phyloP scores from a whole-genome alignment of 225 moss, liverwort and hornwort species.

The Asterella californica region DNA sequence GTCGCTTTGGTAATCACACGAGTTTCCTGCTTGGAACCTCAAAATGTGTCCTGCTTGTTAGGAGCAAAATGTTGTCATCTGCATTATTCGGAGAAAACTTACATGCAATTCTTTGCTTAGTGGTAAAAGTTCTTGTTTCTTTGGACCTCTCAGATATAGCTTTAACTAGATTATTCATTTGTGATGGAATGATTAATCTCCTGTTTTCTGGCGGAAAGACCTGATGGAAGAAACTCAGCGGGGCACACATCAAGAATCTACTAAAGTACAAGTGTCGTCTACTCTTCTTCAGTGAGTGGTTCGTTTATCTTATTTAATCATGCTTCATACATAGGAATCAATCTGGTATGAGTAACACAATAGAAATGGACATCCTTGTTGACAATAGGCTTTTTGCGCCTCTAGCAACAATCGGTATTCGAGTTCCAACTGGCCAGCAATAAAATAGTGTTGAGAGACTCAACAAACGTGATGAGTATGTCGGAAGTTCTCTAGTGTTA shows the following conservation, averaged over 20 bases:
- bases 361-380: too few species aligned
- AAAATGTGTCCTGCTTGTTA: background rate
- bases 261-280: conserved; percentile 24
- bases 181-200: background rate
- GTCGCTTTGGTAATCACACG: conserved; percentile 35
- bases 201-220: conserved; percentile 15
- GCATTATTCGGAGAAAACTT: background rate
- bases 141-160: background rate
- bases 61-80: background rate
- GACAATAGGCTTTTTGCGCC: too few species aligned
- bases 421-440: too few species aligned
- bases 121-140: background rate
- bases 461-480: too few species aligned
- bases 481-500: too few species aligned
- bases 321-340: background rate
- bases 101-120: background rate
- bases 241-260: conserved; percentile 12
- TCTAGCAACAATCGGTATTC: too few species aligned
- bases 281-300: conserved; percentile 43
- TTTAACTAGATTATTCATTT: too few species aligned
- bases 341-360: too few species aligned
- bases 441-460: too few species aligned
- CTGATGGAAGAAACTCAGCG: conserved; percentile 37
- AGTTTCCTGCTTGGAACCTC: background rate
- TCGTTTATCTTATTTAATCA: background rate